Evolutionary conservation across 108 stramenopile species (phyloP).

Genomic region (Pseudonitzschia delicatissima): DNA sequence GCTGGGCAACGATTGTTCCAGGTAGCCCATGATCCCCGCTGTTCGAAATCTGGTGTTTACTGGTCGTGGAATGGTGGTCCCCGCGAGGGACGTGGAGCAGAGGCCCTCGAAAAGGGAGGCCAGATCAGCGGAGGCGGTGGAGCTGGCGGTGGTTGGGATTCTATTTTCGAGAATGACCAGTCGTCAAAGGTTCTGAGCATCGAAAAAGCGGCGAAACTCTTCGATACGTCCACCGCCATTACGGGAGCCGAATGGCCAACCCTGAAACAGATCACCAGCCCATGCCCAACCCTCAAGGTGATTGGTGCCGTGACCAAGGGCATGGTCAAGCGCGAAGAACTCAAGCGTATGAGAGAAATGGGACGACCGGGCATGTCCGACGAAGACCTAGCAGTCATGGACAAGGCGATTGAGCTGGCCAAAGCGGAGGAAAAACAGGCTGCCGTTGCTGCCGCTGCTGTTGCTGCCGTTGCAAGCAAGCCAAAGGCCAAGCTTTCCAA

Average conservation of each 20-base stretch:
- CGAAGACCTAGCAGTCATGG: conserved; percentile 3
- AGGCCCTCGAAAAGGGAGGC: conserved; percentile 83
- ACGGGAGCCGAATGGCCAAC: conserved; percentile 85
- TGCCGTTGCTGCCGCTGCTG: not conserved
- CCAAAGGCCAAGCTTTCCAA: conserved; percentile 35
- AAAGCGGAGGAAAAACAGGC: not conserved
- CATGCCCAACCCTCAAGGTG: conserved; percentile 88
- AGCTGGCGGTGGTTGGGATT: conserved; percentile 85
- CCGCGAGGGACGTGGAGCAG: conserved; percentile 84
- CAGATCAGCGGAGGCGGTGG: conserved; percentile 85
- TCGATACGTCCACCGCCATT: conserved; percentile 64
- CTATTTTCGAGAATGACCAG: conserved; percentile 90
- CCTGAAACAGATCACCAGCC: conserved; percentile 63
- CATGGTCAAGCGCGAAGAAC: conserved; percentile 79
- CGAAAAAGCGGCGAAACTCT: conserved; percentile 65
- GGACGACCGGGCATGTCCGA: conserved; percentile 73
- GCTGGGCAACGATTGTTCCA: conserved; percentile 90
- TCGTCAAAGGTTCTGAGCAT: conserved; percentile 80
- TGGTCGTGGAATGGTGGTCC: conserved; percentile 98
- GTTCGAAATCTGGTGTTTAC: conserved; percentile 87
- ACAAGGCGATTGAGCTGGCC: conserved; percentile 4
- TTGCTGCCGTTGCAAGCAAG: not conserved
- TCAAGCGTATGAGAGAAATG: conserved; percentile 79
- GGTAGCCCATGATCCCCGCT: conserved; percentile 84
- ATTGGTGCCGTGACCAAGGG: conserved; percentile 72